phyloP scores from a whole-genome alignment of 1,284 basidiomycete genomes.

The Wolfiporia cocos region DNA sequence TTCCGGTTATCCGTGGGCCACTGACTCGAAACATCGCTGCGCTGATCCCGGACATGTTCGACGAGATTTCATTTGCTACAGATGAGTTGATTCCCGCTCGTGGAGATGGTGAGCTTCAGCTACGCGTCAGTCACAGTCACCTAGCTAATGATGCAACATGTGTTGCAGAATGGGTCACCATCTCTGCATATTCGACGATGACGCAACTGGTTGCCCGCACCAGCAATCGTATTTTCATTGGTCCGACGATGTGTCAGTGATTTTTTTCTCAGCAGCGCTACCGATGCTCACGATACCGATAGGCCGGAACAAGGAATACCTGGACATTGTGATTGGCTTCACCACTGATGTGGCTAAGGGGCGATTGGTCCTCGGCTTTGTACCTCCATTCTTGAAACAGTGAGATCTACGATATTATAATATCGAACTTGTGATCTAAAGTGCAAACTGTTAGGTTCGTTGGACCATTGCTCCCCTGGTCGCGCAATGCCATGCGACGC shows the following conservation, averaged over 20 bases:
- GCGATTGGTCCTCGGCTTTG: constrained; percentile 8
- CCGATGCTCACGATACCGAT: not conserved
- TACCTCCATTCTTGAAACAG: constrained; percentile 13
- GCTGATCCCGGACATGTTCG: constrained; percentile 12
- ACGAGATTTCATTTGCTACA: constrained; percentile 14
- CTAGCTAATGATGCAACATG: no score
- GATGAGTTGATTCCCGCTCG: constrained; percentile 1
- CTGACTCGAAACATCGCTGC: constrained; percentile 13
- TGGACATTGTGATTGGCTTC: constrained; percentile 15
- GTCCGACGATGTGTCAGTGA: constrained; percentile 32
- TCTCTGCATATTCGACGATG: constrained; percentile 33
- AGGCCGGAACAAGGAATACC: constrained; percentile 19
- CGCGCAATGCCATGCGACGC: not conserved
- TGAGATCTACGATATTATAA: constrained; percentile 2
- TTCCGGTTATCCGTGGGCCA: constrained; percentile 18
- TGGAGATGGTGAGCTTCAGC: not conserved
- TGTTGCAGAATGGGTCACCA: constrained; percentile 15
- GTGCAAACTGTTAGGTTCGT: constrained; percentile 2
- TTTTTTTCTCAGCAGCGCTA: not conserved
- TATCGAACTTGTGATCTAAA: no score
- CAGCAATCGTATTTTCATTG: constrained; percentile 41
- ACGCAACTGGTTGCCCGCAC: constrained; percentile 36
- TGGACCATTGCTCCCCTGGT: constrained; percentile 5
- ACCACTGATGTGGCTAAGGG: constrained; percentile 15
- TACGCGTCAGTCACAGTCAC: not conserved